Base-by-base conservation (phyloP, 163 green algal species). In the Chloromonas sp. region DNA sequence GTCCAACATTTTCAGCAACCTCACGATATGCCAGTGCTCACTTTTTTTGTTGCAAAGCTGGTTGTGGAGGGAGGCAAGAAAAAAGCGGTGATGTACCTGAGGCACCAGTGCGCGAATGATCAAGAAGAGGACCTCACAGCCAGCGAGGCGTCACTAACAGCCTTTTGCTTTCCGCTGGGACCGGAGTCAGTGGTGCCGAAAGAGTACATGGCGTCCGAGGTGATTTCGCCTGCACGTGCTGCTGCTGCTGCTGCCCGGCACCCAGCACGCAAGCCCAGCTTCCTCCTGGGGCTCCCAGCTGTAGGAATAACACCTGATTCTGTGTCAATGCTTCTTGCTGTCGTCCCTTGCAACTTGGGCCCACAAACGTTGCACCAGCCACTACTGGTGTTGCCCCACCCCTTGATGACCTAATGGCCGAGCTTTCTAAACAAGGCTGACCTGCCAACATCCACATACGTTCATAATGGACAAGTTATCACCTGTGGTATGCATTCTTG, bases 161-260 rank as follows among this genome's bases (percentile, higher is more conserved):
- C 71, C 0, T 96, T 96, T 15, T 95, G 92, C 82, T 94, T 93
- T 78, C 93, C 93, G 0, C 81, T 95, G 61, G 92, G 93, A 0
- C 61, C 87, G 5, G 86, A 93, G 0, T 74, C 87, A 1, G 87
- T 95, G 0, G 85, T 82, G n/a, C 85, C 90, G 2, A 94, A 90
- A 71, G 91, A 94, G 70, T 92, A 90, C 77, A 89, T 92, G 77
- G 89, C 89, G 0, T 84, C 89, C 77, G 92, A 93, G 85, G 92
- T 93, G 78, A 78, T 1, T 57, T 78, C 2, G 11, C 8, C 61
- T 14, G 14, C 61, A 82, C 60, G 13, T 14, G 2, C 60, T 3
- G 2, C 60, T 60, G 15, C 80, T 14, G n/a, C 60, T 74, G 74
- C 74, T 83, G 60, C 2, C 5, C 66, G 66, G 66, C 5, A 36